phyloP scores from a whole-genome alignment of 192 early-diverging fungal species.

The Thoreauomyces humboldtii region DNA sequence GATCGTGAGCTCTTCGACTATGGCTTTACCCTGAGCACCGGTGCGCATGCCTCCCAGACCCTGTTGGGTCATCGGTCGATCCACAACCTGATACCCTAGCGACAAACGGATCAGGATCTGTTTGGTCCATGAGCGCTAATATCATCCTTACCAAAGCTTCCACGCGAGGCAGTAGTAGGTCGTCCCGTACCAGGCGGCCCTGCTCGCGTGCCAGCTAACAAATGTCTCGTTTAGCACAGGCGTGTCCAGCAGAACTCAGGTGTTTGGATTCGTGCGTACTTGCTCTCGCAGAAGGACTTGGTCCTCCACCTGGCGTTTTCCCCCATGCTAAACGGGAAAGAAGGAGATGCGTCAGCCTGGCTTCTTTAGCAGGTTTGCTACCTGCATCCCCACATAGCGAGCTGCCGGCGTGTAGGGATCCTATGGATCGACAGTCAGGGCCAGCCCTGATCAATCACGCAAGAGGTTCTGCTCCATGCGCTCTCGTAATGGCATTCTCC shows the following conservation, averaged over 20 bases:
- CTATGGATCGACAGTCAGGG: too few species aligned
- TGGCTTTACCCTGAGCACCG: constrained; percentile 13
- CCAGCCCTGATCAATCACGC: too few species aligned
- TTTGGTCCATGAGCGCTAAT: not conserved
- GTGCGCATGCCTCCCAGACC: constrained; percentile 54
- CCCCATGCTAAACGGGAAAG: too few species aligned
- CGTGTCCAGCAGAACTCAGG: not conserved
- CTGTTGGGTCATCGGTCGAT: constrained; percentile 62
- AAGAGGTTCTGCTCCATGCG: not conserved
- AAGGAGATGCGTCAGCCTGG: too few species aligned
- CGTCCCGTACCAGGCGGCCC: constrained; percentile 27
- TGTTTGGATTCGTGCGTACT: not conserved
- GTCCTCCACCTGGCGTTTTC: constrained; percentile 31
- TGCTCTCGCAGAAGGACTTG: constrained; percentile 25
- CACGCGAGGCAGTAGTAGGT: constrained; percentile 33
- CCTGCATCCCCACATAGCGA: too few species aligned
- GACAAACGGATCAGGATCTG: not conserved
- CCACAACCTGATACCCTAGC: constrained; percentile 43
- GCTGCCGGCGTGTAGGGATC: too few species aligned
- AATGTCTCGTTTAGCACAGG: not conserved
- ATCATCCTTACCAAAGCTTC: constrained; percentile 8
- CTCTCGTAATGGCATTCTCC: not conserved
- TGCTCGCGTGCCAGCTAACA: constrained; percentile 7
- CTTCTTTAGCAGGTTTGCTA: too few species aligned
- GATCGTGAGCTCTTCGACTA: not conserved